Evolutionary conservation across 2,329 filamentous ascomycete species (phyloP), one percentile per base, ranked within the genome.

Genomic region (Scortechinia acanthostroma): DNA sequence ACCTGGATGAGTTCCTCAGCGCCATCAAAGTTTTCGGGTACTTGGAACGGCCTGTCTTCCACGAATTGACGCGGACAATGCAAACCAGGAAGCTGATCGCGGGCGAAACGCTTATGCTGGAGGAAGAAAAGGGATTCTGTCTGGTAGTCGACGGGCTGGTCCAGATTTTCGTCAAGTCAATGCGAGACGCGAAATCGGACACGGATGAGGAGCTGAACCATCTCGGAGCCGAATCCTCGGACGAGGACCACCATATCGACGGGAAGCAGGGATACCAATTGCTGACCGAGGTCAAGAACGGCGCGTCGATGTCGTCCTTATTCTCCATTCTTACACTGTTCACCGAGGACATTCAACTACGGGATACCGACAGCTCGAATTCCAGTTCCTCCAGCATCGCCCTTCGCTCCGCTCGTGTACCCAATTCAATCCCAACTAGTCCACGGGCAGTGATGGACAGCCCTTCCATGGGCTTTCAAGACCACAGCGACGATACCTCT

Each of bases 21-120:
- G 93, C 94, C 22, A 98, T 98, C 69, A 98, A 97, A 64, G 93
- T 98, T 47, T 98, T 98, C 65, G 93, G 93, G 5, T 98, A 97
- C 58, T 71, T 98, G 37, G 93, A 98, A 61, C 81, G 93, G 21
- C 90, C 93, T 0, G 93, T 98, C 35, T 98, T 98, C 58, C 94
- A 98, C 58, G 93, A 98, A 65, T 77, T 98, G 54, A 98, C 93
- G 0, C 76, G 93, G 48, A 96, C 91, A 48, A 98, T 98, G 93
- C 93, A 98, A 68, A 98, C 94, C 17, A 77, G 89, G 54, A 96
- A 96, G 64, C 74, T 98, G 43, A 94, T 97, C 56, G 91, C 93
- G 3, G 93, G 93, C 22, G 93, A 98, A 64, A 98, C 93, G 0
- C 73, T 98, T 54, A 82, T 96, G 52, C 71, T 98, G 22, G 93